Percentiles rank a stretch among this genome's conserved stretches.
Conservation (phyloP, 2,329 filamentous ascomycete genomes). For the Stagonosporopsis vannaccii region DNA sequence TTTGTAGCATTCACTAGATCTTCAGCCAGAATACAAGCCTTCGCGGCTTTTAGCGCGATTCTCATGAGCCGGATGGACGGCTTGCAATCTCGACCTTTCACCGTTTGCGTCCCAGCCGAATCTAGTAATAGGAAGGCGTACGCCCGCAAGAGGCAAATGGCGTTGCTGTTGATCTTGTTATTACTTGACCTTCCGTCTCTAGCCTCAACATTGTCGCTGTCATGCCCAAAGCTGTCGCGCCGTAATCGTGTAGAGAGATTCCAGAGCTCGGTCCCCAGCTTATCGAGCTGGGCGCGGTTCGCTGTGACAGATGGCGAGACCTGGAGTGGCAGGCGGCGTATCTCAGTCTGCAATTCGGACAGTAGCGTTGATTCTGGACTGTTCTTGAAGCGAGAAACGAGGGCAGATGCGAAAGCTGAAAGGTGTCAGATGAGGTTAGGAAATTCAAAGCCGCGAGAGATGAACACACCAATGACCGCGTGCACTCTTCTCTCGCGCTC, state of each 20-base stretch:
- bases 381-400: slow-evolving; percentile 34
- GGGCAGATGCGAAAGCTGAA: slow-evolving; percentile 44
- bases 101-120: slow-evolving; percentile 34
- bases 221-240: slow-evolving; percentile 24
- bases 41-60: slow-evolving; percentile 71
- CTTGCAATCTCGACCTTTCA: slow-evolving; percentile 33
- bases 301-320: slow-evolving; percentile 35
- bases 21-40: slow-evolving; percentile 66
- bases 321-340: slow-evolving; percentile 50
- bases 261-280: slow-evolving; percentile 67
- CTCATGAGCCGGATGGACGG: slow-evolving; percentile 65
- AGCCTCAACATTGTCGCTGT: slow-evolving; percentile 33
- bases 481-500: slow-evolving; percentile 50
- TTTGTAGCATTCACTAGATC: slow-evolving; percentile 66
- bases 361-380: slow-evolving; percentile 30
- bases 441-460: neutral
- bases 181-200: slow-evolving; percentile 36
- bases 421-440: slow-evolving; percentile 14
- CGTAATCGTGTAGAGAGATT: slow-evolving; percentile 67
- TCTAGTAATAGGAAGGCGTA: slow-evolving; percentile 75
- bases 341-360: slow-evolving; percentile 50
- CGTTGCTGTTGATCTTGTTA: slow-evolving; percentile 13
- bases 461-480: slow-evolving; percentile 34
- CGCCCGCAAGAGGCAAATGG: slow-evolving; percentile 52
- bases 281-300: slow-evolving; percentile 61